Evolutionary conservation across 2,329 filamentous ascomycete species (phyloP).

Genomic region (Stromatinia cepivora): DNA sequence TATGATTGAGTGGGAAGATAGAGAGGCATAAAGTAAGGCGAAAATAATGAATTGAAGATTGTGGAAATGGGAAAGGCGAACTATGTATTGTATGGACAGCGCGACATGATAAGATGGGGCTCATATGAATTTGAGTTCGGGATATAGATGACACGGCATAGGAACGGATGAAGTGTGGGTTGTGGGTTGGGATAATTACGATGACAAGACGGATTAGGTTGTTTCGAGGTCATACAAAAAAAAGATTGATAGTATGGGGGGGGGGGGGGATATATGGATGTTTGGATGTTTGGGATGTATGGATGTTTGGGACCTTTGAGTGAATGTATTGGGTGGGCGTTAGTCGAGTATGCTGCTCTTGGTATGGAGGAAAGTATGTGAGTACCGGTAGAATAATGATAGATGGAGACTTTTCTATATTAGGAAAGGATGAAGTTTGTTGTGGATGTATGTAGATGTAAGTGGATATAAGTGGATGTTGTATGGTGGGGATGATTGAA

Average conservation of each 20-base stretch:
- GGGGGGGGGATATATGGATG: not conserved
- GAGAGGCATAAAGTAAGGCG: conserved; percentile 35
- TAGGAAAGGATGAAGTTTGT: conserved; percentile 16
- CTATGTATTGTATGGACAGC: conserved; percentile 35
- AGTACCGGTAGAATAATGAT: not conserved
- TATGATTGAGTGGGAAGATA: conserved; percentile 30
- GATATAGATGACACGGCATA: conserved; percentile 25
- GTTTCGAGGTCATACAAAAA: conserved; percentile 12
- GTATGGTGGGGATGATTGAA: not conserved
- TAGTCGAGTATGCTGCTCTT: no score
- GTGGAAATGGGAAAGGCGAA: conserved; percentile 31
- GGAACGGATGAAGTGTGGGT: conserved; percentile 21
- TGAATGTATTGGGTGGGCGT: not conserved
- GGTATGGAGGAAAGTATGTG: not conserved
- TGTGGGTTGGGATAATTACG: conserved; percentile 13
- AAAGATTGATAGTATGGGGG: not conserved
- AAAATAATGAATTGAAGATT: conserved; percentile 25
- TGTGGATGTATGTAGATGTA: not conserved
- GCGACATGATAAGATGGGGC: conserved; percentile 29
- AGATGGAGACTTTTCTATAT: not conserved
- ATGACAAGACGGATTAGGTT: conserved; percentile 16
- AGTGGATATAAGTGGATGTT: not conserved
- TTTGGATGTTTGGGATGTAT: not conserved
- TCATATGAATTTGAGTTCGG: conserved; percentile 27
- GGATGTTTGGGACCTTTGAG: not conserved